These are phyloP conservation scores for Pinguiococcus pyrenoidosus DNA, from an alignment of 108 stramenopile genomes.

Conservation along the genomic window DNA sequence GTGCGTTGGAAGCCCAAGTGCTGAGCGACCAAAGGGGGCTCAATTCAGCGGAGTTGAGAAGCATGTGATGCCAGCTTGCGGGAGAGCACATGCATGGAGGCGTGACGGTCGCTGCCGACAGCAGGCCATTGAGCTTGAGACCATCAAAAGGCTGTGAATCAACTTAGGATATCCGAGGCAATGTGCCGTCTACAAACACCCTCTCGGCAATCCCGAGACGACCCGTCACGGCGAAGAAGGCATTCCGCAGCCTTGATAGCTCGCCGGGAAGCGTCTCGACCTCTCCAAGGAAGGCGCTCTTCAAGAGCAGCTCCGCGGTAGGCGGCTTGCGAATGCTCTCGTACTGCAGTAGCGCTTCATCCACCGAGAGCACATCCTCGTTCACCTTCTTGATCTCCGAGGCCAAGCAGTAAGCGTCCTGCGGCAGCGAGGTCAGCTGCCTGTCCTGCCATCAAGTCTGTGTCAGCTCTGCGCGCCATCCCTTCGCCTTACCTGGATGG, in stretches of 20 bases:
- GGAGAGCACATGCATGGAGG: too few species aligned
- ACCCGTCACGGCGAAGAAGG: conserved; percentile 15
- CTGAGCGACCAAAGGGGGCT: too few species aligned
- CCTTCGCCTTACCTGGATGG: conserved; percentile 56
- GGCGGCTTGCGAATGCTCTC: conserved; percentile 15
- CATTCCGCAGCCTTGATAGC: conserved; percentile 4
- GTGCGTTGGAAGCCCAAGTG: too few species aligned
- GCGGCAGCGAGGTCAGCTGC: not conserved
- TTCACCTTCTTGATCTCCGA: conserved; percentile 9
- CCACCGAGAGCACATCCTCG: conserved; percentile 4
- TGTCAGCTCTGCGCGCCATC: too few species aligned
- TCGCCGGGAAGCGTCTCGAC: conserved; percentile 8
- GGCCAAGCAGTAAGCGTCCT: conserved; percentile 30
- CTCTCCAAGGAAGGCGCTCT: conserved; percentile 10
- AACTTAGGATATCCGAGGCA: too few species aligned
- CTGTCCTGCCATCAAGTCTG: too few species aligned
- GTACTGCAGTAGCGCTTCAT: conserved; percentile 9
- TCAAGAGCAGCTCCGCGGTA: conserved; percentile 9
- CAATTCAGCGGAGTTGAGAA: too few species aligned
- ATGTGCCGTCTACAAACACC: conserved; percentile 11
- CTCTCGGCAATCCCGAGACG: conserved; percentile 5
- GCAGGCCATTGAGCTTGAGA: too few species aligned
- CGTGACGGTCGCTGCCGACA: too few species aligned
- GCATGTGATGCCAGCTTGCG: too few species aligned
- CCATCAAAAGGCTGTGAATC: too few species aligned